Conservation (phyloP, 2,329 filamentous ascomycete species). For the Xylaria sp. region DNA sequence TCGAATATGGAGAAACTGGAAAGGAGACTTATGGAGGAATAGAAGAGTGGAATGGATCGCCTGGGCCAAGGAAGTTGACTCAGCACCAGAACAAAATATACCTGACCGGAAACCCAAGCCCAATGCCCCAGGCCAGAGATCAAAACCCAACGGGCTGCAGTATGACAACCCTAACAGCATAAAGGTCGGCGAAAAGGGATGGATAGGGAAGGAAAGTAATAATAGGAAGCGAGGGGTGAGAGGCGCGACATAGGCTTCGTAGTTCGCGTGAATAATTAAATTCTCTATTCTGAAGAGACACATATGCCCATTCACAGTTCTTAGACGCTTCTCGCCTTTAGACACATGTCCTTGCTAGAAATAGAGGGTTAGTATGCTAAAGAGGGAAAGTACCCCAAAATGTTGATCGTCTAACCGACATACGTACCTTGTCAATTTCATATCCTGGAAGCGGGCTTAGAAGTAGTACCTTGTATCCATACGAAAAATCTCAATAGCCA, state of each 20-base stretch:
- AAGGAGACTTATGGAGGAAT: conserved; percentile 62
- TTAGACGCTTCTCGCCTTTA: too few species aligned
- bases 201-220: conserved; percentile 16
- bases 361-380: too few species aligned
- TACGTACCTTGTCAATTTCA: too few species aligned
- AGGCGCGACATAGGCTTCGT: conserved; percentile 5
- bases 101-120: conserved; percentile 21
- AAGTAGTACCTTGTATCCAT: too few species aligned
- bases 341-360: too few species aligned
- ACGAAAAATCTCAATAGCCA: too few species aligned
- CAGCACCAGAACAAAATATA: conserved; percentile 24
- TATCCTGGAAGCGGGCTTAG: too few species aligned
- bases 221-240: conserved; percentile 5
- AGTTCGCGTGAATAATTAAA: neutral
- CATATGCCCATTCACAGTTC: neutral
- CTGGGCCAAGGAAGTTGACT: conserved; percentile 60
- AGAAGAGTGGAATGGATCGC: conserved; percentile 59
- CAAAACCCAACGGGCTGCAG: conserved; percentile 10
- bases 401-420: too few species aligned
- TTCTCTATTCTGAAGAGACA: neutral
- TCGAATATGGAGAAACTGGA: conserved; percentile 63
- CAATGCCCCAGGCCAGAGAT: conserved; percentile 11
- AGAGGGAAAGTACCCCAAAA: too few species aligned
- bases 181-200: conserved; percentile 5
- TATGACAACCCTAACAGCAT: conserved; percentile 25